Percentiles rank a stretch among this genome's conserved stretches.
Evolutionary conservation across 108 stramenopile genomes (phyloP).

Genomic region (Halocafeteria seosinensis): DNA sequence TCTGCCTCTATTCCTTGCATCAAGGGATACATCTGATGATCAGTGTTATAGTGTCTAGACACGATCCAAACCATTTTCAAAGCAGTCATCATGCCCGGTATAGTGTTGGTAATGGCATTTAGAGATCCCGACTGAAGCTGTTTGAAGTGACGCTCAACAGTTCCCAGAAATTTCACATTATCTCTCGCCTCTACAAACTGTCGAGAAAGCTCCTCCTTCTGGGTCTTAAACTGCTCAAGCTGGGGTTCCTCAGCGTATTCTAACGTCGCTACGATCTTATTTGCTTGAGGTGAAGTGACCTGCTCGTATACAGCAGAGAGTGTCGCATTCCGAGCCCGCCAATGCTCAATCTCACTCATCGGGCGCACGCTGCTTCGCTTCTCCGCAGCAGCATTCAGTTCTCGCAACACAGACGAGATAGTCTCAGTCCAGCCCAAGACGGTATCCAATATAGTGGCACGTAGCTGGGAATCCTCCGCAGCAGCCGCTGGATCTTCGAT

Average conservation of each 20-base stretch:
- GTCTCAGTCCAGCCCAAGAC: slow-evolving; percentile 37
- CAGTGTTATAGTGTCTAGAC: slow-evolving; percentile 50
- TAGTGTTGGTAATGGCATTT: slow-evolving; percentile 32
- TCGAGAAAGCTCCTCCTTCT: slow-evolving; percentile 34
- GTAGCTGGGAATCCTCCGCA: slow-evolving; percentile 27
- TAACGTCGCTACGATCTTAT: slow-evolving; percentile 39
- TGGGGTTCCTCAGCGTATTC: slow-evolving; percentile 27
- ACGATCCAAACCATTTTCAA: slow-evolving; percentile 53
- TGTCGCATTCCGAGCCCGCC: slow-evolving; percentile 41
- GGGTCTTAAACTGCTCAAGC: slow-evolving; percentile 29
- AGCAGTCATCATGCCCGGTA: slow-evolving; percentile 42
- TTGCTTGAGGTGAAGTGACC: slow-evolving; percentile 38
- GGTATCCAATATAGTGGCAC: slow-evolving; percentile 26
- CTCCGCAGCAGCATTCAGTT: background rate
- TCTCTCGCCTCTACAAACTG: slow-evolving; percentile 43
- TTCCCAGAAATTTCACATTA: slow-evolving; percentile 51
- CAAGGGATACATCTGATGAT: slow-evolving; percentile 29
- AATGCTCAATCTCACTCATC: slow-evolving; percentile 39
- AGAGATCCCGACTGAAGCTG: slow-evolving; percentile 33
- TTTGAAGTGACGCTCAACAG: slow-evolving; percentile 53
- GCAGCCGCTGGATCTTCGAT: slow-evolving; percentile 11
- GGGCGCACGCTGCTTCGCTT: background rate
- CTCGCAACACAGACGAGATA: background rate
- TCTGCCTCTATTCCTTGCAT: slow-evolving; percentile 24
- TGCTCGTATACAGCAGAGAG: slow-evolving; percentile 49